phyloP scores from a whole-genome alignment of 257 asterid species.

The Nicotiana noctiflora region DNA sequence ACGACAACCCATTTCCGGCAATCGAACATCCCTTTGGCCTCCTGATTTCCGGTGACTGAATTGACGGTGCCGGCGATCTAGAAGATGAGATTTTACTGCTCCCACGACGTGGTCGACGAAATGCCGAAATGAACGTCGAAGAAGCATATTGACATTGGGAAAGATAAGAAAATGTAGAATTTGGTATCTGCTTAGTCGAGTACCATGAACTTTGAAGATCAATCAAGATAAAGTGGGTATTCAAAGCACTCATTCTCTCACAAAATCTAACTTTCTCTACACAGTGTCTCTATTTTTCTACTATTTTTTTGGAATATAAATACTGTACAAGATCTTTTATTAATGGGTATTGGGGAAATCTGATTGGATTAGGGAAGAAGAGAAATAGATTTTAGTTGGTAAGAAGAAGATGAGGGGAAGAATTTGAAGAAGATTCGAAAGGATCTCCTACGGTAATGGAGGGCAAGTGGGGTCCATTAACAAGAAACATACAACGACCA shows the following conservation, averaged over 20 bases:
- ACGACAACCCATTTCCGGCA: conserved; percentile 44
- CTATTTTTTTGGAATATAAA: neutral
- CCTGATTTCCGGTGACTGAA: conserved; percentile 59
- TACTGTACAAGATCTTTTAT: conserved; percentile 5
- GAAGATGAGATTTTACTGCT: conserved; percentile 46
- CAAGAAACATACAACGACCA: conserved; percentile 3
- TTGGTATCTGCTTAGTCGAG: conserved; percentile 59
- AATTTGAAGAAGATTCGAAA: conserved; percentile 6
- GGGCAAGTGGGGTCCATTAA: neutral
- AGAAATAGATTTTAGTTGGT: conserved; percentile 5
- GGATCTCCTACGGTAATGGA: conserved; percentile 11
- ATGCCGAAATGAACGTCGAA: conserved; percentile 43
- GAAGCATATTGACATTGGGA: conserved; percentile 14
- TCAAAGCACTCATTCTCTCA: conserved; percentile 59
- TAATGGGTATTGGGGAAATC: conserved; percentile 2
- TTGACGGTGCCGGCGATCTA: conserved; percentile 30
- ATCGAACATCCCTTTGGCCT: conserved; percentile 52
- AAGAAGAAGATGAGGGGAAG: neutral
- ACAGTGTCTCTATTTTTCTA: neutral
- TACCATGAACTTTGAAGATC: conserved; percentile 64
- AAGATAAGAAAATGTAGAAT: conserved; percentile 46
- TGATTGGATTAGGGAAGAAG: conserved; percentile 18
- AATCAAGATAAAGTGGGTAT: conserved; percentile 56
- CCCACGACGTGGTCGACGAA: conserved; percentile 62
- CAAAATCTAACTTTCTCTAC: neutral